Base-by-base conservation (phyloP, 352 stramenopile species). In the Globisporangium recalcitrans region DNA sequence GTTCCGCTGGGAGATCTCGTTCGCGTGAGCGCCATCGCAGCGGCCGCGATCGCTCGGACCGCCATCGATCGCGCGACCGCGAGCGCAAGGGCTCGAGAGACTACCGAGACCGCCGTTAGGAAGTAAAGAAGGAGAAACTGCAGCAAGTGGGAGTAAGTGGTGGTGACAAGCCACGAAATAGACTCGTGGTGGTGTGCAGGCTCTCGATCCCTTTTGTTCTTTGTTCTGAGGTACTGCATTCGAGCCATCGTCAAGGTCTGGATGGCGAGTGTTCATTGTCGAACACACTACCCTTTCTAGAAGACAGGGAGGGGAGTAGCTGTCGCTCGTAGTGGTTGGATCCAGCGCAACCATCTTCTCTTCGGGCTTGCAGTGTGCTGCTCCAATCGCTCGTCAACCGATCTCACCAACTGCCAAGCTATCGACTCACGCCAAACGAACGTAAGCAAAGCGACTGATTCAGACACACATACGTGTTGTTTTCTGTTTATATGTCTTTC, bases 61-160 rank as follows among this genome's bases (percentile, higher is more conserved):
- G 63, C 40, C 58, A 66, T 52, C 68, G 68, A 22, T 65, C 54
- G 48, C 71, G 63, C 16, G 52, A 70, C 47, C 75, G 75, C 26
- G 77, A 88, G 49, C 78, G 75, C 24, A 68, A 73, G 22, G 72
- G 76, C 58, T 81, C 75, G 62, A 74, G 74, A 26, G 77, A 86
- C 44, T 81, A 79, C 47, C 67, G 72, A 9, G 76, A 85, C 57
- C 75, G 75, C 65, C 67, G 74, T 49, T 63, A 70, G 52, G 27
- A 31, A 64, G 34, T 19, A 54, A 10, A 53, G 4, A 29, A 57
- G 5, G 10, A n/a, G 22, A 24, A 32, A 40, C n/a, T 13, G 21
- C 40, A 27, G 26, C 16, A 53, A 53, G 38, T 53, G 26, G 51
- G n/a, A 22, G 29, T 42, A 57, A 40, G 38, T 46, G 38, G 19